These are phyloP conservation scores for Talaromyces stipitatus DNA, from an alignment of 495 filamentous ascomycete genomes.

Conservation along the genomic window DNA sequence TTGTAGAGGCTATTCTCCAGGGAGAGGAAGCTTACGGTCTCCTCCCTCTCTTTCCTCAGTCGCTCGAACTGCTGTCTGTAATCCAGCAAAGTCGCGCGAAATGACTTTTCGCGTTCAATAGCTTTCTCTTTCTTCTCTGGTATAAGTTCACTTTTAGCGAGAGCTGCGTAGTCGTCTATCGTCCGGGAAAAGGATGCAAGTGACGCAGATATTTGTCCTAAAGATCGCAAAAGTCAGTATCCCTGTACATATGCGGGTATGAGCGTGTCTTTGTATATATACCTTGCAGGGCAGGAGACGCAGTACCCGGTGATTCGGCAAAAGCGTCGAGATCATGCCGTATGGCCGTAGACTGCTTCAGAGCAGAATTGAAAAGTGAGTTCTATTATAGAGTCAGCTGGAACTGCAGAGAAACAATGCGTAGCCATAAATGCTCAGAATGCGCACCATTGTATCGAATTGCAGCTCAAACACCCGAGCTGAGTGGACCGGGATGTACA, in stretches of 20 bases:
- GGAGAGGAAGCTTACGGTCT: slow-evolving; percentile 42
- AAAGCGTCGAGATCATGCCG: slow-evolving; percentile 76
- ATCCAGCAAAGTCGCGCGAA: slow-evolving; percentile 71
- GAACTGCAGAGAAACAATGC: not conserved
- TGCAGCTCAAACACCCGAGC: not conserved
- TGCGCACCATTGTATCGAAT: slow-evolving; percentile 12
- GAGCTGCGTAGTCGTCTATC: slow-evolving; percentile 81
- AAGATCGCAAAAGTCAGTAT: not conserved
- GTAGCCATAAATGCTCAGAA: not conserved
- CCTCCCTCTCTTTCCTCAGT: slow-evolving; percentile 67
- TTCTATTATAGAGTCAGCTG: slow-evolving; percentile 44
- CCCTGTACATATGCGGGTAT: not conserved
- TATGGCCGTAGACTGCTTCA: slow-evolving; percentile 85
- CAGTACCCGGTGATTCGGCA: slow-evolving; percentile 50
- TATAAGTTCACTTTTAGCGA: slow-evolving; percentile 82
- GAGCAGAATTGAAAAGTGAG: slow-evolving; percentile 89
- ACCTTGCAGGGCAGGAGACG: slow-evolving; percentile 62
- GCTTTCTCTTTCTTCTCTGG: slow-evolving; percentile 87
- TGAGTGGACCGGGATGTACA: not conserved
- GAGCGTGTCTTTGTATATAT: not conserved
- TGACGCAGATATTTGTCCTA: slow-evolving; percentile 75
- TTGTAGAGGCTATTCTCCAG: not conserved
- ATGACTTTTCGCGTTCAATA: slow-evolving; percentile 73
- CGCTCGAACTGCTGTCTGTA: slow-evolving; percentile 70
- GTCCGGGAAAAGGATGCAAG: slow-evolving; percentile 85